These are phyloP conservation scores for Dipteronia dyeriana DNA, from an alignment of 345 rosid genomes.

Conservation along the genomic window DNA sequence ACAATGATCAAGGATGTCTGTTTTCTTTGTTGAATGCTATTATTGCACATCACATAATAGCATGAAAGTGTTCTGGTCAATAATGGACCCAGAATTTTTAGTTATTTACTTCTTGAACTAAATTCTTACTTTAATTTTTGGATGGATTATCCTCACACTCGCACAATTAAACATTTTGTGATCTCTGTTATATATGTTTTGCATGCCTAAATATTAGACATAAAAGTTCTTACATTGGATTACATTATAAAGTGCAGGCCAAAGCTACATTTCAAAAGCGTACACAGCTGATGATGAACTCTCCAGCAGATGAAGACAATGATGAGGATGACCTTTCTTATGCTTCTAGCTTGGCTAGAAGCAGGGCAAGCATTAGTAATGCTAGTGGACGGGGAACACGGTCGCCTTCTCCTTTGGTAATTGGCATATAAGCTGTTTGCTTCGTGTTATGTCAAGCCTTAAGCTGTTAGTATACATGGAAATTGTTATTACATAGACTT, in stretches of 20 bases:
- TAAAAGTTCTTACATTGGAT: constrained; percentile 2
- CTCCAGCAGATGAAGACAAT: constrained; percentile 31
- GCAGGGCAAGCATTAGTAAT: constrained; percentile 32
- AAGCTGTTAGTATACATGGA: not conserved
- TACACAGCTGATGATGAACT: constrained; percentile 24
- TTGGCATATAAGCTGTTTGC: constrained; percentile 5
- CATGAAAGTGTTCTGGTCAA: not conserved
- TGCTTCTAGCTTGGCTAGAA: constrained; percentile 26
- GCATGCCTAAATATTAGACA: not conserved
- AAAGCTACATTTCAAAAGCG: constrained; percentile 22
- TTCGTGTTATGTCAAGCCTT: not conserved
- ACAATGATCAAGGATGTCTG: not conserved
- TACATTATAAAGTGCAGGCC: constrained; percentile 10
- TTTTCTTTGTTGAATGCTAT: not conserved
- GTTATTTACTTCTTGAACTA: not conserved
- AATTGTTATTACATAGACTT: not conserved
- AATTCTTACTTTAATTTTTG: not conserved
- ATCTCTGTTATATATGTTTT: not conserved
- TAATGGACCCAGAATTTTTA: not conserved
- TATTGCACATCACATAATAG: not conserved
- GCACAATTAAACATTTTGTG: not conserved
- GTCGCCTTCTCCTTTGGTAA: constrained; percentile 43
- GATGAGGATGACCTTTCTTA: constrained; percentile 30
- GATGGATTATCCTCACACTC: not conserved
- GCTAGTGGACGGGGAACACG: constrained; percentile 36